Evolutionary conservation across 352 stramenopile species (phyloP).

Genomic region (Vaucheria bursata): DNA sequence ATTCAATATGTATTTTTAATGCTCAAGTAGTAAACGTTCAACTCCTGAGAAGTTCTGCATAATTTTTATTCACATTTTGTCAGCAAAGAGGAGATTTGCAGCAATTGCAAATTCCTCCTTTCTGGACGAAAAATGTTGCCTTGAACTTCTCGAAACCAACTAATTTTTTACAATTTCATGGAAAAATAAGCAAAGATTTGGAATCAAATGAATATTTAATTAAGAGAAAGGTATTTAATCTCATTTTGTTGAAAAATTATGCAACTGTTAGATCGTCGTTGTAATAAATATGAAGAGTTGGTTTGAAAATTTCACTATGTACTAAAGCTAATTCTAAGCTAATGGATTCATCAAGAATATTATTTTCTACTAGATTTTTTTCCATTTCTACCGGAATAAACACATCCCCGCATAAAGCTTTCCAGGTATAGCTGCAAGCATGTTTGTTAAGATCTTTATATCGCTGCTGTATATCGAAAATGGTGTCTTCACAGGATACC

Average conservation of each 20-base stretch:
- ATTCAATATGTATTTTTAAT: no score
- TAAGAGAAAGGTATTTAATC: no score
- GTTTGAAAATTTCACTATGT: conserved; percentile 72
- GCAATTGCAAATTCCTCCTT: no score
- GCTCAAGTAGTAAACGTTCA: no score
- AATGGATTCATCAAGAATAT: conserved; percentile 66
- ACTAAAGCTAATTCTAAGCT: conserved; percentile 72
- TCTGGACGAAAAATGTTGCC: no score
- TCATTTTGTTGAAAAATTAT: conserved; percentile 15
- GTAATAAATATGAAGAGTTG: conserved; percentile 78
- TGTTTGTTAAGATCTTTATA: conserved; percentile 75
- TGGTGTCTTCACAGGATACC: conserved; percentile 72
- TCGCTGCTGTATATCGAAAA: conserved; percentile 65
- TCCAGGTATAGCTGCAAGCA: conserved; percentile 82
- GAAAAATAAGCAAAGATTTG: no score
- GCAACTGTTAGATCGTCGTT: conserved; percentile 76
- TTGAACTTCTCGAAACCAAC: no score
- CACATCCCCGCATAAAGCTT: conserved; percentile 61
- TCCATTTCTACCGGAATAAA: conserved; percentile 77
- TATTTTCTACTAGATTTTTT: conserved; percentile 71
- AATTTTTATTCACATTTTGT: no score
- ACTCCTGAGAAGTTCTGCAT: no score
- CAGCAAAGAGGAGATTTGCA: no score
- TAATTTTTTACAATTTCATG: no score
- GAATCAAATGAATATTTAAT: no score